Evolutionary conservation across 1,284 basidiomycete genomes (phyloP).

Genomic region (Moesziomyces globuligerus): DNA sequence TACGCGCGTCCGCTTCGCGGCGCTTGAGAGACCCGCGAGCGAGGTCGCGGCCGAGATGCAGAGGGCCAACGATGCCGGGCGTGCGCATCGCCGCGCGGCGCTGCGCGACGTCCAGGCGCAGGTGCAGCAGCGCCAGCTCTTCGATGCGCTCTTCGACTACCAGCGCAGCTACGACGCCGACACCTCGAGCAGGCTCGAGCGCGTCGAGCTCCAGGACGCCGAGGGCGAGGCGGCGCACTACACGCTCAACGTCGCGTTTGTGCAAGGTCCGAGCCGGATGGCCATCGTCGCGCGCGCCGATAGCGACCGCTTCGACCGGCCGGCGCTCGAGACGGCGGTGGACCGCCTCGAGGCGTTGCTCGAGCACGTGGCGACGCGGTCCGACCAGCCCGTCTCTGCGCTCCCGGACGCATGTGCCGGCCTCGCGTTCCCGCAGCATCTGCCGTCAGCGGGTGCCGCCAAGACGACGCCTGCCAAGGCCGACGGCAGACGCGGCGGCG

Average conservation of each 20-base stretch:
- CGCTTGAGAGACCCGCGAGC: conserved; percentile 9
- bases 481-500: not conserved
- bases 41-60: conserved; percentile 40
- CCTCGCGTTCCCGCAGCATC: conserved; percentile 11
- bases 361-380: conserved; percentile 7
- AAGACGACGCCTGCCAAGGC: not conserved
- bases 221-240: conserved; percentile 45
- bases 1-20: conserved; percentile 41
- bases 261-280: conserved; percentile 34
- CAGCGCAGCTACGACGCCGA: conserved; percentile 35
- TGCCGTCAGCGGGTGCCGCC: conserved; percentile 1
- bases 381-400: conserved; percentile 17
- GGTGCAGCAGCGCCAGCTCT: conserved; percentile 34
- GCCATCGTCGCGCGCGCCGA: conserved; percentile 49
- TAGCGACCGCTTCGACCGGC: conserved; percentile 15
- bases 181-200: conserved; percentile 3
- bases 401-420: conserved; percentile 8
- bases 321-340: conserved; percentile 19
- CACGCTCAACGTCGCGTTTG: conserved; percentile 57
- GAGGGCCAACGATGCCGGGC: conserved; percentile 42
- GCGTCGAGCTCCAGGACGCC: conserved; percentile 10
- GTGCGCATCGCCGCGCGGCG: conserved; percentile 53
- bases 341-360: conserved; percentile 36
- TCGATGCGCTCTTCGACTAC: conserved; percentile 62
- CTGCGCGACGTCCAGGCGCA: conserved; percentile 49